Conservation (phyloP, 805 yeast genomes). For the baker's yeast (Saccharomyces cerevisiae) region DNA sequence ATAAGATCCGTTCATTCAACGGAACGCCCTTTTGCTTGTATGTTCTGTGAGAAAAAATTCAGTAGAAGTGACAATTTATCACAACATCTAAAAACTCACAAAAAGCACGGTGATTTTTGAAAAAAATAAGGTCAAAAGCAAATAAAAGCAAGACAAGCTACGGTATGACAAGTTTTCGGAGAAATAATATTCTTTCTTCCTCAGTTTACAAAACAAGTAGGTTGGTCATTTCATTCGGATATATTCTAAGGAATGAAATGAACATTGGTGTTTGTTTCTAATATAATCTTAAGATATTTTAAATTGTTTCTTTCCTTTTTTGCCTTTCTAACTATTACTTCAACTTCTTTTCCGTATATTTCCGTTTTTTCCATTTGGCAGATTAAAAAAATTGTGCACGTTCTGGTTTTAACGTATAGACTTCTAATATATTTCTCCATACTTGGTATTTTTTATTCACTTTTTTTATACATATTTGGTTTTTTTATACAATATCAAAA, state of each 20-base stretch:
- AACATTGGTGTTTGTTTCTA: background rate
- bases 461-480: background rate
- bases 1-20: conserved; percentile 57
- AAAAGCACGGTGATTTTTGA: conserved; percentile 30
- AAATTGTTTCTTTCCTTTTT: background rate
- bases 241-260: background rate
- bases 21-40: conserved; percentile 53
- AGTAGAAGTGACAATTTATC: conserved; percentile 60
- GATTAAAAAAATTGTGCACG: background rate
- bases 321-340: background rate
- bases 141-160: background rate
- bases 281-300: background rate
- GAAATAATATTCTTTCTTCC: background rate
- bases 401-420: background rate
- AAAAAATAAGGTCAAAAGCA: background rate
- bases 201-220: background rate
- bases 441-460: background rate
- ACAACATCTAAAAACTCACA: conserved; percentile 55
- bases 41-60: conserved; percentile 51
- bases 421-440: background rate
- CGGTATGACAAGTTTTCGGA: background rate
- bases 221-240: background rate
- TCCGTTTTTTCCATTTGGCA: background rate
- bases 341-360: background rate
- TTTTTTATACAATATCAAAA: background rate